These are phyloP conservation scores for Sclerotinia minor DNA, from an alignment of 2,329 filamentous ascomycete species.

Conservation along the genomic window DNA sequence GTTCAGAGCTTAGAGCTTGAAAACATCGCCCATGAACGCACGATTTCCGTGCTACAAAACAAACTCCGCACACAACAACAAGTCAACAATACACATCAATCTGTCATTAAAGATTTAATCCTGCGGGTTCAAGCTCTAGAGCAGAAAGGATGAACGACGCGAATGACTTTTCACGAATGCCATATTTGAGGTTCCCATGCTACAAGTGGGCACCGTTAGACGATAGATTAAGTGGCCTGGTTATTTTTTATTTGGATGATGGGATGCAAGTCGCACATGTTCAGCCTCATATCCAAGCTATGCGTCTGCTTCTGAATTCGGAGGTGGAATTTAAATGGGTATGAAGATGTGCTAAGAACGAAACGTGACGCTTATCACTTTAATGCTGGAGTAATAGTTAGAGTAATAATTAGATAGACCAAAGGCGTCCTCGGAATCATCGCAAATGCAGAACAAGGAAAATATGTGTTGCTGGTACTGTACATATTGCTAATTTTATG, in stretches of 20 bases:
- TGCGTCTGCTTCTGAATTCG: neutral
- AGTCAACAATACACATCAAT: constrained; percentile 20
- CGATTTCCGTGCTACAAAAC: neutral
- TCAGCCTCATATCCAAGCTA: neutral
- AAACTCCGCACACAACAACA: constrained; percentile 21
- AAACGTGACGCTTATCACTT: neutral
- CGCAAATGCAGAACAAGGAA: neutral
- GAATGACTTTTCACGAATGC: neutral
- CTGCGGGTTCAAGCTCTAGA: constrained; percentile 15
- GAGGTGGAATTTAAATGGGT: no score
- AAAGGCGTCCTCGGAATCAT: neutral
- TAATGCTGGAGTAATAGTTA: neutral
- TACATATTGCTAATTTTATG: neutral
- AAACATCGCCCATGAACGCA: constrained; percentile 12
- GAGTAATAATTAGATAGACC: no score
- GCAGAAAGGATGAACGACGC: neutral
- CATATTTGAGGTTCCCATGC: neutral
- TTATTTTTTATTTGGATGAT: neutral
- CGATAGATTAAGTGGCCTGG: no score
- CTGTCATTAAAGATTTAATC: constrained; percentile 16
- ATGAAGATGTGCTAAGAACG: neutral
- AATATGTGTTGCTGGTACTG: neutral
- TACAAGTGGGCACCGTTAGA: neutral
- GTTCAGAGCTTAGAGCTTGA: constrained; percentile 11
- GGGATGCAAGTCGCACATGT: neutral